These are phyloP conservation scores for Colletotrichum chrysophilum DNA, from an alignment of 2,329 filamentous ascomycete genomes.

Conservation along the genomic window DNA sequence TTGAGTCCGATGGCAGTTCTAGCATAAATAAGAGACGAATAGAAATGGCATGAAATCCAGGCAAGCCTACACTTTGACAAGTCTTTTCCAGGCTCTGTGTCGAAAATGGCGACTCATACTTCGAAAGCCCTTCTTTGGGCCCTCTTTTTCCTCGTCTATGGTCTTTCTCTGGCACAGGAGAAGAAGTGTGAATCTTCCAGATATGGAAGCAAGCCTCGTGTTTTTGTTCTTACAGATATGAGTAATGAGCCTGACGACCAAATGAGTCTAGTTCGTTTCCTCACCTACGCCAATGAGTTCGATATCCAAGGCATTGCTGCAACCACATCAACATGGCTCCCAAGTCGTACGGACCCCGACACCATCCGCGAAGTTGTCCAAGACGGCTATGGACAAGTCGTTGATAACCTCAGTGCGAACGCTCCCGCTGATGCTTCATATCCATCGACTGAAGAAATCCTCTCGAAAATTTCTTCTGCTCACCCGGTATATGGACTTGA, in stretches of 20 bases:
- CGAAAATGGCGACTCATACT: neutral
- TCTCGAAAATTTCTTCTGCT: slow-evolving; percentile 37
- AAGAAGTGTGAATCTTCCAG: neutral
- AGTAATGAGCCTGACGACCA: slow-evolving; percentile 50
- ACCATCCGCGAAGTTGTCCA: slow-evolving; percentile 45
- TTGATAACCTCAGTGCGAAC: slow-evolving; percentile 52
- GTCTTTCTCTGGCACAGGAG: neutral
- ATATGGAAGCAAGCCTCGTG: slow-evolving; percentile 31
- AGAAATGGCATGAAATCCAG: neutral
- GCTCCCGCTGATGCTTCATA: slow-evolving; percentile 47
- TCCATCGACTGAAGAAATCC: slow-evolving; percentile 38
- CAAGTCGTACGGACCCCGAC: slow-evolving; percentile 39
- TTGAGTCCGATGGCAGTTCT: neutral
- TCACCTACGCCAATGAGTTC: slow-evolving; percentile 51
- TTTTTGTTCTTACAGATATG: slow-evolving; percentile 47
- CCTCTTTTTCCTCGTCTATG: neutral
- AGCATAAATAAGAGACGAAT: neutral
- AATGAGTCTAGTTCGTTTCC: slow-evolving; percentile 46
- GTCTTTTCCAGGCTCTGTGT: neutral
- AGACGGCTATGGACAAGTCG: slow-evolving; percentile 45
- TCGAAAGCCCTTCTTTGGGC: neutral
- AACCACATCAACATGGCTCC: slow-evolving; percentile 50
- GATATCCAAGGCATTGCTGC: slow-evolving; percentile 47
- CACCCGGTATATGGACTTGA: slow-evolving; percentile 34
- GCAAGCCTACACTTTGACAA: neutral